Conservation (phyloP, 805 yeast genomes). For the Sugiyamaella chiloensis region DNA sequence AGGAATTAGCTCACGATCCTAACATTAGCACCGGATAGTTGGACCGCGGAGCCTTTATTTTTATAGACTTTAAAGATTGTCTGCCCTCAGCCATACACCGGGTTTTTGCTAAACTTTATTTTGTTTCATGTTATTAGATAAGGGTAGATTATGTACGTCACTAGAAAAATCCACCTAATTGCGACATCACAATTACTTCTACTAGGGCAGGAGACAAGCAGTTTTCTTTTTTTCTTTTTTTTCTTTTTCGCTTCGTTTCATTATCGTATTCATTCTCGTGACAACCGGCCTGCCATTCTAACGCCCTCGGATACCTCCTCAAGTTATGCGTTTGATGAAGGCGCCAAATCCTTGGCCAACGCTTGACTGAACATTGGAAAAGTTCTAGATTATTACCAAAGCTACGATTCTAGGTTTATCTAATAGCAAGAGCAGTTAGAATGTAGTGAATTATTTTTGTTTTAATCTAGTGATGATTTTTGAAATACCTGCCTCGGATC, state of each 20-base stretch:
- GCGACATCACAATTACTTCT: too few relatives aligned
- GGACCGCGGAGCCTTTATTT: too few relatives aligned
- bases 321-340: neutral
- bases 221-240: too few relatives aligned
- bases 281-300: neutral
- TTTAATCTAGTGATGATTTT: too few relatives aligned
- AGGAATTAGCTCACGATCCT: neutral
- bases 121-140: neutral
- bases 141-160: neutral
- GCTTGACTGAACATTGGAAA: too few relatives aligned
- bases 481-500: too few relatives aligned
- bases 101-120: neutral
- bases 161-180: neutral
- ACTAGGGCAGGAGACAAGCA: too few relatives aligned
- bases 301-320: neutral
- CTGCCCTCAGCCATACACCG: too few relatives aligned
- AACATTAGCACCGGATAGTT: neutral
- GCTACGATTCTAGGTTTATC: neutral
- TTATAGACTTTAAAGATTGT: too few relatives aligned
- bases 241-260: too few relatives aligned
- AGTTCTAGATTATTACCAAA: too few relatives aligned
- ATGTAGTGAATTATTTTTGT: neutral
- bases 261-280: neutral
- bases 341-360: too few relatives aligned
- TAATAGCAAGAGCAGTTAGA: neutral